A percentile compares a stretch with the other conserved stretches of the same genome.
These are phyloP conservation scores for Vitis cinerea DNA, from an alignment of 164 flowering plant genomes.

Conservation along the genomic window DNA sequence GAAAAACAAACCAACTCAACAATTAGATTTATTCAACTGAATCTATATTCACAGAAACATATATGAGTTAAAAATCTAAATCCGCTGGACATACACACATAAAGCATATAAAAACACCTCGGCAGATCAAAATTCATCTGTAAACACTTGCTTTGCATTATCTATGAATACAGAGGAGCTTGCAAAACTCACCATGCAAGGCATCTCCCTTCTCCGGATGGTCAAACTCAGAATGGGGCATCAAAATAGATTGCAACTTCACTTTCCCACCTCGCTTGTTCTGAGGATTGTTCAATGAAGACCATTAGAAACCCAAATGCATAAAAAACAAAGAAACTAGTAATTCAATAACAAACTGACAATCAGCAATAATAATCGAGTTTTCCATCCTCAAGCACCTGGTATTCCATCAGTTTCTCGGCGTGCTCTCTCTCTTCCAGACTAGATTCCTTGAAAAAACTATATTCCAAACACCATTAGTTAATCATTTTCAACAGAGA, in stretches of 20 bases:
- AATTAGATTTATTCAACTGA: no score
- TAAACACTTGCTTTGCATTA: no score
- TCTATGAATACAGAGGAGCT: neutral
- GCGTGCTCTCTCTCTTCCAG: constrained; percentile 88
- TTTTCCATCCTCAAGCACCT: constrained; percentile 44
- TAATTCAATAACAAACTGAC: no score
- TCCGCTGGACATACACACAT: no score
- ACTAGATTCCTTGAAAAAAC: constrained; percentile 95
- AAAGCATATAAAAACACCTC: no score
- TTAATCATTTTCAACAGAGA: neutral
- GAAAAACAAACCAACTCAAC: no score
- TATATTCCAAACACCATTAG: constrained; percentile 16
- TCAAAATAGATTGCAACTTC: constrained; percentile 65
- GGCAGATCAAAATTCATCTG: no score
- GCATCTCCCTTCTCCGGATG: constrained; percentile 89
- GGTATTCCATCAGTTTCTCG: constrained; percentile 91
- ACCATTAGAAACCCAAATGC: neutral
- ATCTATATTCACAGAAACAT: no score
- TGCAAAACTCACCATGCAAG: constrained; percentile 57
- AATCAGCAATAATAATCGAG: neutral
- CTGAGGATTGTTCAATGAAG: constrained; percentile 28
- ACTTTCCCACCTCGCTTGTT: constrained; percentile 91
- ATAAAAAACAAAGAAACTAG: neutral
- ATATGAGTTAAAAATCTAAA: no score
- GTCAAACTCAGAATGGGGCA: constrained; percentile 78